phyloP scores from a whole-genome alignment of 139 green algal species.

The Chlorella sorokiniana region DNA sequence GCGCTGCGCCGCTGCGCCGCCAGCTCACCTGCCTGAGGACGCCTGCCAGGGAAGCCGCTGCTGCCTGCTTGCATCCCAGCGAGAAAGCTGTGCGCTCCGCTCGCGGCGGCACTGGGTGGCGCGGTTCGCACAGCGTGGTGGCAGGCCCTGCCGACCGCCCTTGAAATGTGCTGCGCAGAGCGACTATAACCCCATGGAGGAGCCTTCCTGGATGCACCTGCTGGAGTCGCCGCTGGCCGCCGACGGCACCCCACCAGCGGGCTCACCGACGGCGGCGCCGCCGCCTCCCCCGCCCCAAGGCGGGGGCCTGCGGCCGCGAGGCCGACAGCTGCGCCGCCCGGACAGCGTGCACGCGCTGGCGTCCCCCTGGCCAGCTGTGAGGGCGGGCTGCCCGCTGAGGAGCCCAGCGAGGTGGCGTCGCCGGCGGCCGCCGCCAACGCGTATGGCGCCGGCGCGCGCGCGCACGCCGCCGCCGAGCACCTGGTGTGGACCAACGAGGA shows the following conservation, averaged over 20 bases:
- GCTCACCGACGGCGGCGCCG: not conserved
- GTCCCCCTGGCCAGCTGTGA: no score
- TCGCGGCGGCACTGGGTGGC: no score
- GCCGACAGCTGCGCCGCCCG: no score
- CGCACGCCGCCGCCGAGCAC: constrained; percentile 19
- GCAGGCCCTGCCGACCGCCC: no score
- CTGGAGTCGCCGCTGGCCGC: constrained; percentile 9
- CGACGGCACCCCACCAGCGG: constrained; percentile 19
- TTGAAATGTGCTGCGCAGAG: constrained; percentile 16
- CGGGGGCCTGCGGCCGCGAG: not conserved
- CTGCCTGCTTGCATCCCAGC: no score
- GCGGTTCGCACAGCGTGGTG: no score
- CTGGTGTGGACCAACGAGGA: constrained; percentile 47
- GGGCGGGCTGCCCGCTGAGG: no score
- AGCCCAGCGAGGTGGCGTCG: not conserved
- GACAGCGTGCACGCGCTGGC: no score
- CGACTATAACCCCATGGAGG: constrained; percentile 72
- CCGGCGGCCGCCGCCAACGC: not conserved
- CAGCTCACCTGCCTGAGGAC: not conserved
- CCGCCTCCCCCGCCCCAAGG: not conserved
- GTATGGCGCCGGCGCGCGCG: not conserved
- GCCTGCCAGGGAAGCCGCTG: not conserved
- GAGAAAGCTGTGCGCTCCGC: no score
- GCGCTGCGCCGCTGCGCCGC: not conserved
- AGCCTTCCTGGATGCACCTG: constrained; percentile 66